Base-by-base conservation (phyloP, 1,284 basidiomycete species). In the Austroboletus olivaceoglutinosus region DNA sequence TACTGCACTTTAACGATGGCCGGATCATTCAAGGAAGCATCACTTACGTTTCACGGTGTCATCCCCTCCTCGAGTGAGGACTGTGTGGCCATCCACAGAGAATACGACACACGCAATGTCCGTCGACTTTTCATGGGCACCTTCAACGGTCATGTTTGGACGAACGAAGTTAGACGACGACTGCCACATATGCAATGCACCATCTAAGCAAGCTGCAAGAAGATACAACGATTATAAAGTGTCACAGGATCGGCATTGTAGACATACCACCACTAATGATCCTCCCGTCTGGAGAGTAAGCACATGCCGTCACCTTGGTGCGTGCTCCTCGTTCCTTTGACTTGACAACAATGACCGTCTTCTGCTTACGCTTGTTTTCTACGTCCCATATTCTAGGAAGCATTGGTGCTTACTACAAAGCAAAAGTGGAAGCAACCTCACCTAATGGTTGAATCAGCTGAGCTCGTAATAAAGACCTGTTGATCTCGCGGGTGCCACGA, bases 361-460 rank as follows among this genome's bases (percentile, higher is more conserved):
- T 93, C 66, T 98, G 94, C 69, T 95, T 95, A 42, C 87, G 81
- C 61, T 84, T 88, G 61, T 92, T 84, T 61, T 91, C 88, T 10
- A 86, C 81, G 59, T 98, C 89, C 97, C 97, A 99, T 68, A 99
- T 89, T 50, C 93, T 93, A 58, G 43, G n/a, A 42, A 44, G 30
- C 23, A 4, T 63, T 36, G 33, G 40, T 47, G 38, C 54, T 52
- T 33, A 18, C 31, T 13, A 34, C 21, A 13, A 39, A 34, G 21
- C 7, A 56, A 39, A 16, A 50, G 39, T 33, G 38, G 39, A 38
- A 37, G 23, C 34, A 21, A 2, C 55, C 81, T 58, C 64, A 89
- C 87, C 95, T 81, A 50, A 98, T 87, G 0, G 97, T 98, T 5
- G 91, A 93, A 72, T 99, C 97, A 39, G 88, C 86, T n/a, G 92